Evolutionary conservation across 176 grass and related monocot genomes (phyloP).

Genomic region (bread wheat (Triticum aestivum)): DNA sequence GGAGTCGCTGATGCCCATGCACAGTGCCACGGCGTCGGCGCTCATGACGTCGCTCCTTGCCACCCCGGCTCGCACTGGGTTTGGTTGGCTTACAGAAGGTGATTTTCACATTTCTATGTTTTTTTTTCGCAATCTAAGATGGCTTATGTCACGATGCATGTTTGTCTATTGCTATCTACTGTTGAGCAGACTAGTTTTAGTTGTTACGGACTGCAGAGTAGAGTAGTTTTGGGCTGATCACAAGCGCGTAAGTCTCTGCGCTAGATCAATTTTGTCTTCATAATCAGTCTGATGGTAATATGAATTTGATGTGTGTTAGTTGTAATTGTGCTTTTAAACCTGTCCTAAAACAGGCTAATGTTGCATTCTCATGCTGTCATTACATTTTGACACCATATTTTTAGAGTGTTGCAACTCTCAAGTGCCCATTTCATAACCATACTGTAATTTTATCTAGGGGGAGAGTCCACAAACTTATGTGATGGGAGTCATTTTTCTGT

Average conservation of each 20-base stretch:
- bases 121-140: background rate
- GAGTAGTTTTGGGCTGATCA: constrained; percentile 18
- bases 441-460: background rate
- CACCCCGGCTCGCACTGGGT: constrained; percentile 49
- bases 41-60: constrained; percentile 87
- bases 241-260: background rate
- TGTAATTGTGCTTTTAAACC: background rate
- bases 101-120: background rate
- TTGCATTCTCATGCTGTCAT: background rate
- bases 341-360: background rate
- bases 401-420: background rate
- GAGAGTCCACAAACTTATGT: background rate
- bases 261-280: background rate
- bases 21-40: constrained; percentile 84
- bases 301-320: background rate
- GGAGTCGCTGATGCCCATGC: constrained; percentile 85
- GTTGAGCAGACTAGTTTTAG: background rate
- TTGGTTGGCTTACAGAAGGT: constrained; percentile 84
- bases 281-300: background rate
- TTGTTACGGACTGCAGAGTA: background rate
- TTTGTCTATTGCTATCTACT: background rate
- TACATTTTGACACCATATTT: background rate
- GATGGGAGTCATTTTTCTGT: background rate
- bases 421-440: background rate
- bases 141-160: background rate